phyloP scores from a whole-genome alignment of 2,329 filamentous ascomycete genomes.

The Pseudogymnoascus verrucosus region DNA sequence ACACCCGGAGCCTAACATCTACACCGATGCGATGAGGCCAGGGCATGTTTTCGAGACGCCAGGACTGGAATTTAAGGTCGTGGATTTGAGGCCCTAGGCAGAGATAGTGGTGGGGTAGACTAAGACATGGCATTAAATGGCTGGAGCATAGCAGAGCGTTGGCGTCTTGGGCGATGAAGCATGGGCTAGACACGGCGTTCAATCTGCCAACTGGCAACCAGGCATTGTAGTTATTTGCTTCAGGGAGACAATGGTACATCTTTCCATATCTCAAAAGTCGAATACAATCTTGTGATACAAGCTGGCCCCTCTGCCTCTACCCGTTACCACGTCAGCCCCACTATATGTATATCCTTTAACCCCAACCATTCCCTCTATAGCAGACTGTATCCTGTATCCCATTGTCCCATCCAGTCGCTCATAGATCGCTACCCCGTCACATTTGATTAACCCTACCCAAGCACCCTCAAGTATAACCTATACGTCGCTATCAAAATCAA shows the following conservation, averaged over 20 bases:
- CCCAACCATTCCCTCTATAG: not conserved
- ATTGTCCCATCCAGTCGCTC: not conserved
- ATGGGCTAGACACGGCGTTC: conserved; percentile 5
- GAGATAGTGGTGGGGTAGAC: not conserved
- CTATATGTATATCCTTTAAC: not conserved
- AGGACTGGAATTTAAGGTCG: conserved; percentile 53
- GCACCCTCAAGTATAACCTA: not conserved
- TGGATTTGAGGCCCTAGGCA: conserved; percentile 46
- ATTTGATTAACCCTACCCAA: not conserved
- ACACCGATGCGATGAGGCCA: conserved; percentile 37
- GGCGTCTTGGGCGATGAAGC: conserved; percentile 8
- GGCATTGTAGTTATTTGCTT: not conserved
- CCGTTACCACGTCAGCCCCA: not conserved
- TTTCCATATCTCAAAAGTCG: not conserved
- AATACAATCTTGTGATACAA: conserved; percentile 4
- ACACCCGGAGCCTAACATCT: conserved; percentile 37
- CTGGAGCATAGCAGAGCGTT: conserved; percentile 11
- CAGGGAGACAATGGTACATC: not conserved
- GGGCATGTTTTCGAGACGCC: conserved; percentile 51
- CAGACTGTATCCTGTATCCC: not conserved
- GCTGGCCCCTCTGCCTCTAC: not conserved
- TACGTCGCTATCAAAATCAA: not conserved
- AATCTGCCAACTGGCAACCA: not conserved
- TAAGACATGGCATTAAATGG: not conserved
- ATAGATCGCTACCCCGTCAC: not conserved